Base-by-base conservation (phyloP, 2,329 filamentous ascomycete genomes). In the Botrytis byssoidea region DNA sequence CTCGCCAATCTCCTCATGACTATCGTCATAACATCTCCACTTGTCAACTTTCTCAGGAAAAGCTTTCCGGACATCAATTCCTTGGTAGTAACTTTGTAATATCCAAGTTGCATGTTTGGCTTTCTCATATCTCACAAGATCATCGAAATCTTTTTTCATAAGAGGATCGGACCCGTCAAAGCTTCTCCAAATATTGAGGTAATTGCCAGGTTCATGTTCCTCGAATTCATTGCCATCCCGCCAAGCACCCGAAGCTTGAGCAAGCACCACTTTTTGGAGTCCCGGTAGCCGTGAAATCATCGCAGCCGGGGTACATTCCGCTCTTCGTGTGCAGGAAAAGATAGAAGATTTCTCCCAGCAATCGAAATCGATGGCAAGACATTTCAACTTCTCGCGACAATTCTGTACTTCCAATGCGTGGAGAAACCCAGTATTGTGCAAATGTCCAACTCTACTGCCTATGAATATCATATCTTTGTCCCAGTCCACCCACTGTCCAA, bases 381-480 rank as follows among this genome's bases (percentile, higher is more conserved):
- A 16, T 40, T 37, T 60, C 16, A 72, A 14, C 22, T 72, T 72
- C 5, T 69, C 48, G 12, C 71, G 46, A 29, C 71, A 67, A 35
- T 25, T 42, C 16, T 37, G 35, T 18, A 37, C 35, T 65, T 72
- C 71, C 12, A 72, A 68, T 37, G 71, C 63, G 16, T 69, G 60
- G 40, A 72, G 65, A 32, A 72, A 72, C 4, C 71, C 71, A 5
- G 71, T 72, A 32, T 72, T 72, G n/a, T 72, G 71, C 12, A 72
- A 57, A n/a, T 72, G 63, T 16, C 64, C 71, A 18, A 72, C 71
- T 46, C 46, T 42, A 10, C 59, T 51, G 9, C 71, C 63, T 5
- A 72, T 72, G 18, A 69, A 72, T 59, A 72, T 48, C 8, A 48
- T 72, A 16, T 72, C 64, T 32, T 60, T 72, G 12, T 48, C 16